A percentile compares a stretch with the other conserved stretches of the same genome.
Evolutionary conservation across 495 filamentous ascomycete species (phyloP).

Genomic region (Aspergillus sclerotiicarbonarius): DNA sequence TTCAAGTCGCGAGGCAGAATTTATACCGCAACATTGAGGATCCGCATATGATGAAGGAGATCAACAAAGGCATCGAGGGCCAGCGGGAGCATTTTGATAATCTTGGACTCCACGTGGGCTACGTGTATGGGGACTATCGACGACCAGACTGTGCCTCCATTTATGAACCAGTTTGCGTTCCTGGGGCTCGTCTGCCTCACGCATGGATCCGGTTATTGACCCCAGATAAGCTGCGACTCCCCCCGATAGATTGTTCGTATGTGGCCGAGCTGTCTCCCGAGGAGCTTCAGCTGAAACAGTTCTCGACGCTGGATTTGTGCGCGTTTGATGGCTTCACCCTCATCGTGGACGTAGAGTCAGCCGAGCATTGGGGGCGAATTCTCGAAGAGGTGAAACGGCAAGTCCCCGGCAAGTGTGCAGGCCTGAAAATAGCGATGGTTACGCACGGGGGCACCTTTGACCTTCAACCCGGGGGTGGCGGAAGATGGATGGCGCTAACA

Average conservation of each 20-base stretch:
- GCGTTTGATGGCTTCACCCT: conserved; percentile 26
- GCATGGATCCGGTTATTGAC: conserved; percentile 23
- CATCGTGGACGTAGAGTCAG: conserved; percentile 16
- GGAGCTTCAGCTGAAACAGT: conserved; percentile 21
- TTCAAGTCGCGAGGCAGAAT: conserved; percentile 23
- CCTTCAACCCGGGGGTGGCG: conserved; percentile 14
- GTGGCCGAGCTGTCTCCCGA: conserved; percentile 21
- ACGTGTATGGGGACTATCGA: conserved; percentile 32
- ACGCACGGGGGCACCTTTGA: conserved; percentile 19
- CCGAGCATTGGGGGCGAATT: conserved; percentile 7
- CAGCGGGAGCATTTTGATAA: conserved; percentile 41
- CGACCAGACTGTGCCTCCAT: neutral
- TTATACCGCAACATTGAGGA: conserved; percentile 28
- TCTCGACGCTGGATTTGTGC: conserved; percentile 35
- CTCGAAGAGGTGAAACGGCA: neutral
- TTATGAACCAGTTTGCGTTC: conserved; percentile 16
- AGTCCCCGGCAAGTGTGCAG: neutral
- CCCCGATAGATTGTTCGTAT: conserved; percentile 30
- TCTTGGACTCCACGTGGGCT: conserved; percentile 36
- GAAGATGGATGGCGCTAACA: conserved; percentile 21
- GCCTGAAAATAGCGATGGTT: conserved; percentile 11
- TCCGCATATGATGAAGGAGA: conserved; percentile 16
- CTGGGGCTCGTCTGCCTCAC: conserved; percentile 34
- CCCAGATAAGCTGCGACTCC: conserved; percentile 5
- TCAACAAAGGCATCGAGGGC: conserved; percentile 30